Conservation (phyloP, 148 eudicot species). For the Gaultheria prostrata region DNA sequence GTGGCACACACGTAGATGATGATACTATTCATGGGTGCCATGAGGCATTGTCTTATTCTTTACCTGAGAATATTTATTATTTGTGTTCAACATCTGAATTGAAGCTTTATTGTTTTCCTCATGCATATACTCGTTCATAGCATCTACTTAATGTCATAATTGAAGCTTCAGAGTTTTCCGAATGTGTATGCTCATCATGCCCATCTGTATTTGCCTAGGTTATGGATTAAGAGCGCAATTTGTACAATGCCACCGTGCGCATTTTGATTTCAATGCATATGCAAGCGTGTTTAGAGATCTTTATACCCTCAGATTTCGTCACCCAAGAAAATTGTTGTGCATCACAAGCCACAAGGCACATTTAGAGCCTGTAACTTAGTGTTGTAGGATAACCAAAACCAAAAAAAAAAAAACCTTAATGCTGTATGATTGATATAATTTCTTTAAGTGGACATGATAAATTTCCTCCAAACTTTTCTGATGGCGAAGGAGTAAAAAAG, state of each 20-base stretch:
- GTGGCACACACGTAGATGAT: neutral
- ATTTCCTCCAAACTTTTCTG: neutral
- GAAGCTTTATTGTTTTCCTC: constrained; percentile 1
- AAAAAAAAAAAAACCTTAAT: neutral
- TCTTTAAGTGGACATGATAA: neutral
- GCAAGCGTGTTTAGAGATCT: neutral
- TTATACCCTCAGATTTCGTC: neutral
- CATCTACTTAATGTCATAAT: neutral
- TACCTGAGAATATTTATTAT: neutral
- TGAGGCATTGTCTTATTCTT: neutral
- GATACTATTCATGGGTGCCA: neutral
- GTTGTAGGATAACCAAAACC: too few species aligned
- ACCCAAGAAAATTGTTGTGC: neutral
- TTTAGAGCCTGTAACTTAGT: neutral
- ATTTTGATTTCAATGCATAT: neutral
- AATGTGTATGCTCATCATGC: neutral
- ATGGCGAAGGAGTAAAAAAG: neutral
- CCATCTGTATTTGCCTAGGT: neutral
- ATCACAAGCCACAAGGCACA: neutral
- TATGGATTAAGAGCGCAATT: neutral
- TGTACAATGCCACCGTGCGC: neutral
- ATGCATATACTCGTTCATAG: neutral
- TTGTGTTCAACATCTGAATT: constrained; percentile 10
- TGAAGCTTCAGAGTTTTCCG: constrained; percentile 5
- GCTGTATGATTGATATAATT: neutral